These are phyloP conservation scores for Mytilinidion resinicola DNA, from an alignment of 495 filamentous ascomycete species.

Conservation along the genomic window DNA sequence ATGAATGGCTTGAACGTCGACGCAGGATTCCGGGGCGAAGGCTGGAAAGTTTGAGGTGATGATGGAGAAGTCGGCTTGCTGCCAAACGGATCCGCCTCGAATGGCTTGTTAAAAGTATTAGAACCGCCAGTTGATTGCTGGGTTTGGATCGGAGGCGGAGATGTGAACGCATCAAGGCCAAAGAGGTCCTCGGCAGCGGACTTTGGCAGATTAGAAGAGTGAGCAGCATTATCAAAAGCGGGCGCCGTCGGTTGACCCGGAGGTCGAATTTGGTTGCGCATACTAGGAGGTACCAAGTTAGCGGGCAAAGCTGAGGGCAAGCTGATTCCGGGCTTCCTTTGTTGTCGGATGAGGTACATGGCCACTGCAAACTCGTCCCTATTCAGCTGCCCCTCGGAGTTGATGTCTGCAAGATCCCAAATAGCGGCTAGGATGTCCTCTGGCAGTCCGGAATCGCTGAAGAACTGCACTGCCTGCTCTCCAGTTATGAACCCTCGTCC, in stretches of 20 bases:
- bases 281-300: constrained; percentile 78
- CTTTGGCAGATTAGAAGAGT: constrained; percentile 47
- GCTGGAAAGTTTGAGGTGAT: constrained; percentile 42
- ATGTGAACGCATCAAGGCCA: constrained; percentile 66
- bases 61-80: constrained; percentile 44
- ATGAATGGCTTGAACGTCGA: constrained; percentile 79
- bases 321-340: constrained; percentile 59
- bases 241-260: constrained; percentile 46
- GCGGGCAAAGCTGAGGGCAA: constrained; percentile 70
- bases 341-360: constrained; percentile 92
- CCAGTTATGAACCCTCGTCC: constrained; percentile 78
- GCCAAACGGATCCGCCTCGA: constrained; percentile 53
- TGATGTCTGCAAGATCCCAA: constrained; percentile 95
- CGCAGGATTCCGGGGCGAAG: constrained; percentile 39
- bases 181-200: constrained; percentile 89
- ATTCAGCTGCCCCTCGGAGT: constrained; percentile 75
- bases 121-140: constrained; percentile 71
- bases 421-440: constrained; percentile 92
- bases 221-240: constrained; percentile 46
- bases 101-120: constrained; percentile 36
- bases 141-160: constrained; percentile 51
- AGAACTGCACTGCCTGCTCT: constrained; percentile 92
- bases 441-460: constrained; percentile 81
- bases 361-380: constrained; percentile 93
- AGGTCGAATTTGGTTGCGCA: constrained; percentile 62